Evolutionary conservation across 2,329 filamentous ascomycete species (phyloP), one percentile per base, ranked within the genome.

Genomic region (Ophiostoma sp.): DNA sequence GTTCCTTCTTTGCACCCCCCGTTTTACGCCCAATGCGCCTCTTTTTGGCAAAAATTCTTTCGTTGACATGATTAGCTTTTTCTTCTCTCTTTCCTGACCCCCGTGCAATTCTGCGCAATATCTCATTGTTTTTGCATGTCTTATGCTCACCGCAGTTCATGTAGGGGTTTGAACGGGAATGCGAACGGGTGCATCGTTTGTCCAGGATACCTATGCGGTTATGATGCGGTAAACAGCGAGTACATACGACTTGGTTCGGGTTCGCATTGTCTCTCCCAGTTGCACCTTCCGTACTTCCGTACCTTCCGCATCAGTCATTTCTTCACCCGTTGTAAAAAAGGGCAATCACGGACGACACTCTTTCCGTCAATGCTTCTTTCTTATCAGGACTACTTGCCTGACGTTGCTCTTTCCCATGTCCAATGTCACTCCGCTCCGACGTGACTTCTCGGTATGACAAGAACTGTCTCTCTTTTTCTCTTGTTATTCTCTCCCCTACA

Each of bases 21-120:
- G 68, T 55, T 69, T 55, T 22, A 69, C 68, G 50, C 55, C 42
- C 31, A 70, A 59, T 59, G 33, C 68, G 68, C 68, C 50, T 17
- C 33, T 19, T 64, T 45, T 42, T 42, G n/a, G 19, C 17, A 9
- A 25, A 17, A 52, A 36, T 22, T 15, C 28, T 25, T 36, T 17
- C 66, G 66, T 69, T 50, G 45, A 36, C 28, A 25, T 52, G 45
- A 12, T 3, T 3, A 15, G 11, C 3, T 9, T 12, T 28, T 25
- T 15, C n/a, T 50, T 28, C 17, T 61, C n/a, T 64, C 17, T 36
- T 61, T 36, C 28, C 39, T 25, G 11, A 42, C n/a, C 59, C 59
- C 36, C 11, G 59, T 39, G 33, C 59, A 64, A 64, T 61, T 22
- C 22, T 28, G 55, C 28, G 55, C 55, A 33, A 61, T 61, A 42